These are phyloP conservation scores for Daldinia bambusicola DNA, from an alignment of 495 filamentous ascomycete species.

Conservation along the genomic window DNA sequence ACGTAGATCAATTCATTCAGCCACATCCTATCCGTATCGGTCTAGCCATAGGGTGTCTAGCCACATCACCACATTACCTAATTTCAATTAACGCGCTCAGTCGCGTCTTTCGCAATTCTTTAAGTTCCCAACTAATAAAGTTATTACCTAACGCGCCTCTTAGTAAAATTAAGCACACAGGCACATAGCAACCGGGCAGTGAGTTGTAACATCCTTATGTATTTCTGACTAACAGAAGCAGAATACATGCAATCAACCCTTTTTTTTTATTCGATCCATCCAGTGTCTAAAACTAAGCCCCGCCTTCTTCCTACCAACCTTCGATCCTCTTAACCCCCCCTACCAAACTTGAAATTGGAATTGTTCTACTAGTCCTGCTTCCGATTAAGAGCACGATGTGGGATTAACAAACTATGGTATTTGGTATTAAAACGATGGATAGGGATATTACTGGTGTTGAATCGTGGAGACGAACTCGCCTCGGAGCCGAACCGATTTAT, in stretches of 20 bases:
- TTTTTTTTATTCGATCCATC: not conserved
- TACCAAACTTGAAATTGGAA: not conserved
- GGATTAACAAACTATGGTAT: slow-evolving; percentile 1
- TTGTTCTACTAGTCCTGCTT: not conserved
- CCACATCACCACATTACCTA: slow-evolving; percentile 5
- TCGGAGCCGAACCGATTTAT: slow-evolving; percentile 57
- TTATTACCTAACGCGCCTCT: not conserved
- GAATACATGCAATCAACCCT: not conserved
- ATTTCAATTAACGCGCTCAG: slow-evolving; percentile 44
- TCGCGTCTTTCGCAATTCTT: slow-evolving; percentile 20
- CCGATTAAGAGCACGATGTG: slow-evolving; percentile 11
- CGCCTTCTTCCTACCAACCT: not conserved
- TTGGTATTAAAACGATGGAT: slow-evolving; percentile 25
- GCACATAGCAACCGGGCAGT: not conserved
- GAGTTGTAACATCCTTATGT: slow-evolving; percentile 4
- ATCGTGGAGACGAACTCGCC: slow-evolving; percentile 35
- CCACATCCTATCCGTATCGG: slow-evolving; percentile 12
- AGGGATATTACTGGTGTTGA: slow-evolving; percentile 18
- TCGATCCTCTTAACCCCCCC: not conserved
- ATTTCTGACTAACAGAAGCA: not conserved
- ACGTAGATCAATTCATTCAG: slow-evolving; percentile 13
- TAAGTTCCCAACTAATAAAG: not conserved
- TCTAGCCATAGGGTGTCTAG: not conserved
- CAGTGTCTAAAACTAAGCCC: not conserved
- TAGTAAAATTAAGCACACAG: not conserved